A percentile compares a stretch with the other conserved stretches of the same genome.
Conservation (phyloP, 192 early-diverging fungal genomes). For the Coemansia asiatica region DNA sequence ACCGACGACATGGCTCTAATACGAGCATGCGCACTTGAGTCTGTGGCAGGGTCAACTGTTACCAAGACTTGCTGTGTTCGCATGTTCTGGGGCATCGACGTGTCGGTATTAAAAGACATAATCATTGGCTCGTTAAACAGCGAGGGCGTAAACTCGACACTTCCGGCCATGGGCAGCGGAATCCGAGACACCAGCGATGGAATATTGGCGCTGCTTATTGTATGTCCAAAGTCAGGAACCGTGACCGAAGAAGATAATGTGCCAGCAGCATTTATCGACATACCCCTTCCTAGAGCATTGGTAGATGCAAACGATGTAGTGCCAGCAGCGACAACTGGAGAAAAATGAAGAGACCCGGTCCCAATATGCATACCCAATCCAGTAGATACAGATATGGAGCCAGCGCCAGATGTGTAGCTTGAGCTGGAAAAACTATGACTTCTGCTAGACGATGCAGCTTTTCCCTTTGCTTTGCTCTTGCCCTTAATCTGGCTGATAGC, state of each 20-base stretch:
- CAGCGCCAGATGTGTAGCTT: neutral
- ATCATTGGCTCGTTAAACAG: slow-evolving; percentile 25
- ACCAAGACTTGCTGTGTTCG: slow-evolving; percentile 2
- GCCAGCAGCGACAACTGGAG: neutral
- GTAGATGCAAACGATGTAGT: neutral
- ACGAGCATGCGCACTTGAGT: neutral
- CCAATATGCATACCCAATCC: neutral
- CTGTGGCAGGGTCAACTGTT: slow-evolving; percentile 9
- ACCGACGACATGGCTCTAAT: neutral
- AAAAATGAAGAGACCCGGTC: neutral
- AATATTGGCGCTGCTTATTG: slow-evolving; percentile 2
- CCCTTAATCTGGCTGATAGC: neutral
- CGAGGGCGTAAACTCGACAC: slow-evolving; percentile 6
- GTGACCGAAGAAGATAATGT: neutral
- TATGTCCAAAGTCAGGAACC: slow-evolving; percentile 10
- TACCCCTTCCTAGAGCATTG: neutral
- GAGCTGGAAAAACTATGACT: neutral
- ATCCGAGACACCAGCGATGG: slow-evolving; percentile 12
- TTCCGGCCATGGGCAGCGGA: slow-evolving; percentile 7
- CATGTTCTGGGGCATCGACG: neutral
- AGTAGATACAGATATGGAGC: neutral
- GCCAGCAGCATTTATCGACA: neutral
- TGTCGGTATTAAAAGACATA: slow-evolving; percentile 10
- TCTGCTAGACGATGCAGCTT: neutral
- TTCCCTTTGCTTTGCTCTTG: neutral